Evolutionary conservation across 768 basidiomycete genomes (phyloP), one percentile per base, ranked within the genome.

Genomic region (Russula virescens): DNA sequence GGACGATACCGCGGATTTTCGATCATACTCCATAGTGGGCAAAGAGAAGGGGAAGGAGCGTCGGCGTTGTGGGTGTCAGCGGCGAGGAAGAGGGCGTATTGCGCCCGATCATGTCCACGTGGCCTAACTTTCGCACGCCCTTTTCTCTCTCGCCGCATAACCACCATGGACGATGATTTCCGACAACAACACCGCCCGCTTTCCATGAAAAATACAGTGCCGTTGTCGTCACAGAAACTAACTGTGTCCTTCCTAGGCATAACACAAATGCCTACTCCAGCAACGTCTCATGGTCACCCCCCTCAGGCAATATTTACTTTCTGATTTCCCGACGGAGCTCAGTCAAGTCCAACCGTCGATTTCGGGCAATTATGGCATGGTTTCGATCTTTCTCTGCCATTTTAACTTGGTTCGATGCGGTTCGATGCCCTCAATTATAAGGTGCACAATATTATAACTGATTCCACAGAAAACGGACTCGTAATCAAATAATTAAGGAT

Each of bases 1-100:
- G 4, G 89, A 91, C 10, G 89, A 91, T 5, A 88, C 86, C 1
- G 82, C 81, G 5, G 90, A 89, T 74, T 87, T 89, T 70, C 87
- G 81, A 75, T 90, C 89, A 69, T 82, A 79, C 66, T 90, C 89
- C 89, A 89, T 90, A 57, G 26, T 43, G 8, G 25, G 49, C 18
- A 18, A 16, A 1, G 40, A 26, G 48, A 47, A 46, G 47, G 1
- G 46, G 47, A 63, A 35, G 35, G 52, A 55, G 35, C 31, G 63
- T 64, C n/a, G 53, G 53, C 47, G 63, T 60, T 53, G 58, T 60
- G 23, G 47, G 28, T 21, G 43, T 45, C 58, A 18, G 34, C n/a
- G 42, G 47, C 19, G 45, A 28, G 46, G 38, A 5, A 5, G 34
- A 14, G 40, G 14, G 5, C 34, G 34, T 5, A 35, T 35, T 35